Percentiles rank a stretch among this genome's conserved stretches.
Evolutionary conservation across 108 stramenopile genomes (phyloP).

Genomic region (Cyclostephanos invisitatus): DNA sequence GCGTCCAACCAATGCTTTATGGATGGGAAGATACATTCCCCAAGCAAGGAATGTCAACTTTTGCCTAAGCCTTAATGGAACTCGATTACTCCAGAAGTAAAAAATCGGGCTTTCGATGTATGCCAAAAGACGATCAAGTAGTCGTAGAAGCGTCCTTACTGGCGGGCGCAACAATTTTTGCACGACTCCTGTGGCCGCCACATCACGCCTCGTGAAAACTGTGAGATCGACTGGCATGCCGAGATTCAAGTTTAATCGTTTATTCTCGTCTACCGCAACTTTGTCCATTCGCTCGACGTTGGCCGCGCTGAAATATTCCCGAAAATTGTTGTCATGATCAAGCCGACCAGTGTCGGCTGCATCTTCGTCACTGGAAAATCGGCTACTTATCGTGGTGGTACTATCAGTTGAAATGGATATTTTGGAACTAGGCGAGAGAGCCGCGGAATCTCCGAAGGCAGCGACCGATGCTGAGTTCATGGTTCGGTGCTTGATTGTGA

Average conservation of each 20-base stretch:
- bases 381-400: slow-evolving; percentile 4
- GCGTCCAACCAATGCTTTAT: slow-evolving; percentile 54
- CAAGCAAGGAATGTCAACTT: slow-evolving; percentile 55
- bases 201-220: slow-evolving; percentile 36
- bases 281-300: slow-evolving; percentile 19
- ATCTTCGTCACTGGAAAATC: slow-evolving; percentile 6
- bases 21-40: slow-evolving; percentile 68
- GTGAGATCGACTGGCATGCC: slow-evolving; percentile 58
- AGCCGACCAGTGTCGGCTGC: neutral
- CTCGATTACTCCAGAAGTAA: slow-evolving; percentile 41
- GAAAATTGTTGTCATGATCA: neutral
- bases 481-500: slow-evolving; percentile 28
- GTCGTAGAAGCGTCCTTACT: slow-evolving; percentile 29
- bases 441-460: neutral
- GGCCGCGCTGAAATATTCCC: slow-evolving; percentile 13
- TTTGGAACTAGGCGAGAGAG: neutral
- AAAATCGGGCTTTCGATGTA: slow-evolving; percentile 54
- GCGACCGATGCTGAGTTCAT: neutral
- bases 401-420: neutral
- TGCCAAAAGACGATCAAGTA: slow-evolving; percentile 38
- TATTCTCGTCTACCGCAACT: slow-evolving; percentile 49
- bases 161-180: slow-evolving; percentile 31
- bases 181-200: slow-evolving; percentile 4
- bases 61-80: slow-evolving; percentile 55
- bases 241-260: slow-evolving; percentile 60